Evolutionary conservation across 2,329 filamentous ascomycete species (phyloP), one percentile per base, ranked within the genome.

Genomic region (Arthrobotrys iridis): DNA sequence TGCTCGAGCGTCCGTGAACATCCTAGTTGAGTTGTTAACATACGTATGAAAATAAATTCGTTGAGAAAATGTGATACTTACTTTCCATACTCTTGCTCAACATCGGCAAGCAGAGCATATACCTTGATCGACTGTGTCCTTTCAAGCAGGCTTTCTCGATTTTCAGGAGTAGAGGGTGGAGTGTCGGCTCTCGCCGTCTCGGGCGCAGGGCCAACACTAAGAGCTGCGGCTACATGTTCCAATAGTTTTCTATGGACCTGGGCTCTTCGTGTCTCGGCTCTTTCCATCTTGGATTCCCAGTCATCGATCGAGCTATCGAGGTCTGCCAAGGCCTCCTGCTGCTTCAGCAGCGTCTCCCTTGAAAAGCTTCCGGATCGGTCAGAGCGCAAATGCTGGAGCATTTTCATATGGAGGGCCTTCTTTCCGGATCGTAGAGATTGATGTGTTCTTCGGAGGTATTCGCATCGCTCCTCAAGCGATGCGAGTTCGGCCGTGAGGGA

Each of bases 301-400:
- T 93, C 90, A 79, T 93, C 91, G 77, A 94, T 93, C 1, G 89
- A 91, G 13, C 86, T 84, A 80, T 94, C 91, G 4, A 94, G 86
- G 81, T 93, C 91, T 0, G 89, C 88, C 8, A 94, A 85, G 0
- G 90, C 90, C 82, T 93, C 91, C 81, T 93, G 91, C 80, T 93
- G 91, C 83, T 90, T 91, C 43, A 93, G 85, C 81, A 94, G 88
- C 18, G 88, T 89, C 76, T 93, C 90, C 77, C 89, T 86, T 77
- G 88, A 92, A 81, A 93, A 92, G 77, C 88, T 89, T 66, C 89
- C 88, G 3, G 88, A 87, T 30, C 90, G 87, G 6, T 90, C 88
- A 15, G 89, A 90, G 58, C 90, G 89, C 7, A 93, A 86, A 79
- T 92, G 92, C 63, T 90, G 88, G 82, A 92, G 91, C 82, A 93